Base-by-base conservation (phyloP, 2,329 filamentous ascomycete species). In the Fusarium piperis region DNA sequence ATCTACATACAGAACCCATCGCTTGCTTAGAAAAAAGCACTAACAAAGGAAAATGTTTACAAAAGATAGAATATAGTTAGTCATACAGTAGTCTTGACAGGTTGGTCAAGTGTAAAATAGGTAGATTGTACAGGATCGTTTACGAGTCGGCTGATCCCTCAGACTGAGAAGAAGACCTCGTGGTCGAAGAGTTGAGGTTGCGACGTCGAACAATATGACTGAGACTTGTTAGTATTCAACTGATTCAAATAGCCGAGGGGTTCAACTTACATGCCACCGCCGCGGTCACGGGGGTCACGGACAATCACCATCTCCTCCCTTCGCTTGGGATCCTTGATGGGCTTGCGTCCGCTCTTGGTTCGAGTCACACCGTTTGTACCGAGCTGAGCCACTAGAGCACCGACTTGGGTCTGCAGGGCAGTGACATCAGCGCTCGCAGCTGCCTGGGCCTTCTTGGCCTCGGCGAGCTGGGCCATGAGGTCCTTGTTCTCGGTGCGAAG, bases 291-390 rank as follows among this genome's bases (percentile, higher is more conserved):
- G 35, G 76, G 71, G 46, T 77, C 76, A 11, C 76, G 66, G 26
- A 77, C 76, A 39, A 77, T 72, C 7, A 77, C 73, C 26, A 77
- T 52, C 28, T 77, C 76, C 35, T 77, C 72, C 28, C 66, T 71
- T 6, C 66, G 64, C 67, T 77, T 77, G 33, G 73, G 62, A 59
- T 77, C 73, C 39, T 74, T 77, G 53, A 65, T 68, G 4, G 62
- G 57, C 64, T 76, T 76, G 32, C 74, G 65, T 8, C 61, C 68
- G 6, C 71, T 71, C 39, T 70, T 74, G 1, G 62, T 65, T 7
- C 67, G 44, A 16, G 62, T 15, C 16, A 44, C 39, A 26, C 39
- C 39, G 15, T 44, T 23, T 16, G 60, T 62, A 38, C 52, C 57
- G 23, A 77, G 65, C 60, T 77, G 76, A 2, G 71, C 68, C 1